These are phyloP conservation scores for Linnemannia zychae DNA, from an alignment of 192 early-diverging fungal species.

Conservation along the genomic window DNA sequence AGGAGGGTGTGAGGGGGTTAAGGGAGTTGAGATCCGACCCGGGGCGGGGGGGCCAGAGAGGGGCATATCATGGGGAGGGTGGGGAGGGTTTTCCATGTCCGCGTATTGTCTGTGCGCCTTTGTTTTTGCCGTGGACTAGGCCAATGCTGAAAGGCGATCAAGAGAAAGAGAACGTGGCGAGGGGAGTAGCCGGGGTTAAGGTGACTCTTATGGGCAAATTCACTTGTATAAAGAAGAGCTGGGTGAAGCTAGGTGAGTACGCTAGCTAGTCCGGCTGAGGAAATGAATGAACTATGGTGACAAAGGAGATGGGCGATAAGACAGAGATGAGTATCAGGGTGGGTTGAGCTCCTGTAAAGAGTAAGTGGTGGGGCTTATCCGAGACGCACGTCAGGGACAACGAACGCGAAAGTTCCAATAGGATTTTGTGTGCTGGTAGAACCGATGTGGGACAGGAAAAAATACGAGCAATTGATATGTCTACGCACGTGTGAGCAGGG, in stretches of 20 bases:
- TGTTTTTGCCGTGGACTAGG: constrained; percentile 31
- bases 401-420: constrained; percentile 2
- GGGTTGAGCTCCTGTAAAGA: not conserved
- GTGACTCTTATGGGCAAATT: not conserved
- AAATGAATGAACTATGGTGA: not conserved
- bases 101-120: constrained; percentile 47
- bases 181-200: not conserved
- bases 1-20: constrained; percentile 40
- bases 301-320: not conserved
- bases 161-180: not conserved
- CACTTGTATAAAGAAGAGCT: not conserved
- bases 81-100: constrained; percentile 1
- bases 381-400: not conserved
- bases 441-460: not conserved
- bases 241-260: not conserved
- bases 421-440: not conserved
- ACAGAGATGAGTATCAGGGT: not conserved
- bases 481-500: not conserved
- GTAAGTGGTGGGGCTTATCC: not conserved
- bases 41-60: not conserved
- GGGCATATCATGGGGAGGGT: not conserved
- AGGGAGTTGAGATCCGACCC: not conserved
- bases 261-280: too few relatives aligned
- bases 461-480: not conserved
- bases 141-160: not conserved